Percentiles rank a stretch among this genome's conserved stretches.
Evolutionary conservation across 148 eudicot species (phyloP).

Genomic region (Agrostemma githago): DNA sequence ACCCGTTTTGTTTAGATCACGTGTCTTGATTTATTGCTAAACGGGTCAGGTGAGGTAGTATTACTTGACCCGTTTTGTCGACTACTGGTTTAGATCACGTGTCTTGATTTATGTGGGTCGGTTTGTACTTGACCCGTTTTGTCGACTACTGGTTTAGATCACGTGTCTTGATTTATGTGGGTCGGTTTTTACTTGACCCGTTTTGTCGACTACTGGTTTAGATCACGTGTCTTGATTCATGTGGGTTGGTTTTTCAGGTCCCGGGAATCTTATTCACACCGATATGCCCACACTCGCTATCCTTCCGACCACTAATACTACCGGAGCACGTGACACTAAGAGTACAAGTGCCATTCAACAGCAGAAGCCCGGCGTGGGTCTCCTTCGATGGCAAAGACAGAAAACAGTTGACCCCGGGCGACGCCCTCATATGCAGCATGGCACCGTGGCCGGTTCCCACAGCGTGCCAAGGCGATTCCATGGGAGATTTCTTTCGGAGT

Average conservation of each 20-base stretch:
- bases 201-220: not conserved
- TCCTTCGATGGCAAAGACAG: conserved; percentile 75
- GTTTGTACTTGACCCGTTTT: no score
- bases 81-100: no score
- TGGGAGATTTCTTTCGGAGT: conserved; percentile 76
- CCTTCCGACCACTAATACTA: conserved; percentile 74
- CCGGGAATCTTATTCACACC: conserved; percentile 84
- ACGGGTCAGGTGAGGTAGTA: no score
- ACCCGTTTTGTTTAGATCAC: no score
- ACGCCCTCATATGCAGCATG: conserved; percentile 91
- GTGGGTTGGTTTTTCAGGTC: conserved; percentile 40
- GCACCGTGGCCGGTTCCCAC: conserved; percentile 96
- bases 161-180: no score
- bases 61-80: no score
- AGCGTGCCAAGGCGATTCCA: conserved; percentile 80
- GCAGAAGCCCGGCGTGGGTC: conserved; percentile 71
- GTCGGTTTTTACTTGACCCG: no score
- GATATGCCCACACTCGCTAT: conserved; percentile 71
- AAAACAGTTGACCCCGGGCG: conserved; percentile 58
- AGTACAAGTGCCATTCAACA: conserved; percentile 67
- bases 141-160: no score
- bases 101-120: no score
- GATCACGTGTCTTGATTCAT: not conserved
- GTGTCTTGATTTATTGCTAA: no score
- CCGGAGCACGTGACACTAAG: conserved; percentile 65